Evolutionary conservation across 306 rosid species (phyloP), one percentile per base, ranked within the genome.

Genomic region (Prunus padus): DNA sequence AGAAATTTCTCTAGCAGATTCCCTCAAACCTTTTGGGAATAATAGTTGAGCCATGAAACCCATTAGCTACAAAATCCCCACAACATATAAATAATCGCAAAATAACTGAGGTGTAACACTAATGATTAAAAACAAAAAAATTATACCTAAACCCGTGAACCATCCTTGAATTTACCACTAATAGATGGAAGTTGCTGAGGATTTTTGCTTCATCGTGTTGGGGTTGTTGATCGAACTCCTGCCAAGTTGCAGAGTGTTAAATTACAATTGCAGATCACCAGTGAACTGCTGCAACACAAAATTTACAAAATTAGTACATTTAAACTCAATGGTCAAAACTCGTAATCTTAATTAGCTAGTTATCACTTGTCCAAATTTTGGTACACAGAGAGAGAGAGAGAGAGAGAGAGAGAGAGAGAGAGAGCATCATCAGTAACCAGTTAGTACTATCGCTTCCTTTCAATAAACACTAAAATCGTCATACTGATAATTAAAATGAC

Each of bases 231-330:
- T 90, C 99, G 74, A 92, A 92, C 87, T 96, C 99, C 79, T 92
- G 96, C 77, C 92, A n/a, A n/a, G 99, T 84, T 96, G 99, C 83
- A 96, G 90, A 66, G 97, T 92, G n/a, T n/a, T n/a, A n/a, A 75
- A 92, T 89, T 67, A 98, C 81, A 96, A 75, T 87, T 91, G 97
- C 80, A 96, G 86, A 85, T 96, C 99, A 78, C n/a, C n/a, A n/a
- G n/a, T n/a, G 96, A 74, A 78, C 99, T 96, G 98, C 73, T 76
- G 80, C 67, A 82, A 65, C 66, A 67, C 7, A 70, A 42, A 5
- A 5, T 73, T 6, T 16, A 73, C 46, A 44, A 2, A 11, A 44
- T 57, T 30, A 59, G 67, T 25, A 26, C 56, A 13, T 73, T 10
- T 60, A 19, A 19, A 26, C 57, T 18, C 49, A 11, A 11, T 52